Conservation (phyloP, 495 filamentous ascomycete genomes). For the Diplogelasinospora grovesii region DNA sequence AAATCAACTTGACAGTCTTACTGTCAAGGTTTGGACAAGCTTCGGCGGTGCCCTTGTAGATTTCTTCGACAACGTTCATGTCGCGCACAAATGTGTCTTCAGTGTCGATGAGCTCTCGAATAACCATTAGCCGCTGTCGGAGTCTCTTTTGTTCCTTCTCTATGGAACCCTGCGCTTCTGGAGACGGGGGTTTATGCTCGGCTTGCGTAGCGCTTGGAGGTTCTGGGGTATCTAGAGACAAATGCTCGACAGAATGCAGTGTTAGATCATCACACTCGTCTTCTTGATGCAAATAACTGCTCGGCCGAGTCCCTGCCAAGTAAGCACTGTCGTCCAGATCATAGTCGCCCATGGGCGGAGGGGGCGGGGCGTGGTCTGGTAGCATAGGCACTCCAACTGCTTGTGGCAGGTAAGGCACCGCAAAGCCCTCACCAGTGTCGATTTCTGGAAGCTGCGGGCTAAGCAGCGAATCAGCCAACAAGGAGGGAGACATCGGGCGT, state of each 20-base stretch:
- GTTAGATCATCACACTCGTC: slow-evolving; percentile 28
- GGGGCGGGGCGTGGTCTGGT: slow-evolving; percentile 32
- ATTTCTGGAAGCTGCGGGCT: slow-evolving; percentile 33
- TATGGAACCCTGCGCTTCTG: slow-evolving; percentile 21
- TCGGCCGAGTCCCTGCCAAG: slow-evolving; percentile 34
- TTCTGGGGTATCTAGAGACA: slow-evolving; percentile 29
- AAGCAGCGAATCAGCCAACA: slow-evolving; percentile 16
- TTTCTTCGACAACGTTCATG: slow-evolving; percentile 93
- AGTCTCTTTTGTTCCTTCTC: slow-evolving; percentile 40
- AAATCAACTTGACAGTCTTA: slow-evolving; percentile 80
- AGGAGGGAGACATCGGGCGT: slow-evolving; percentile 11
- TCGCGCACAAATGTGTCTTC: slow-evolving; percentile 81
- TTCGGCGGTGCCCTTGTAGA: slow-evolving; percentile 91
- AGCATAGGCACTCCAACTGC: slow-evolving; percentile 17
- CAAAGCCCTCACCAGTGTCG: slow-evolving; percentile 30
- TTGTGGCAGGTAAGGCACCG: slow-evolving; percentile 17
- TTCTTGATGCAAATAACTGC: slow-evolving; percentile 32
- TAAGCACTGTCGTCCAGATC: slow-evolving; percentile 27
- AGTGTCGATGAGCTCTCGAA: slow-evolving; percentile 88
- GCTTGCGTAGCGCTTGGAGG: slow-evolving; percentile 8
- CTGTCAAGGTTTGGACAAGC: slow-evolving; percentile 70
- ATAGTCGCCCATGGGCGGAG: slow-evolving; percentile 15
- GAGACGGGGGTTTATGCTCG: slow-evolving; percentile 15
- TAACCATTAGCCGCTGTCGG: slow-evolving; percentile 63
- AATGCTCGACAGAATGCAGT: slow-evolving; percentile 25